Conservation (phyloP, 1,139 yeast genomes). For the Candida glucosophila region DNA sequence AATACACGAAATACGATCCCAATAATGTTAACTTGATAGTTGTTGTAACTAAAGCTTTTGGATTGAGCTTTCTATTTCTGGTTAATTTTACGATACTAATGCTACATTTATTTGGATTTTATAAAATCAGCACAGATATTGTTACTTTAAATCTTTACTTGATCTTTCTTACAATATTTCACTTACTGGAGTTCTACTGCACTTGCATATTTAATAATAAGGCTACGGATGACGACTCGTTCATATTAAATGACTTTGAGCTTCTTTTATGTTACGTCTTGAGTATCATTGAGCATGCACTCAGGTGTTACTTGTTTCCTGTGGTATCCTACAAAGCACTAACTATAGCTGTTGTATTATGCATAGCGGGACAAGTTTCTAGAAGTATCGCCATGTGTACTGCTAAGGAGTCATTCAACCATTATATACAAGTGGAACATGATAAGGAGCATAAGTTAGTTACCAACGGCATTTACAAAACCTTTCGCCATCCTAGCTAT, state of each 20-base stretch:
- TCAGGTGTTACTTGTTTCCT: slow-evolving; percentile 2
- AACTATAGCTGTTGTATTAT: slow-evolving; percentile 36
- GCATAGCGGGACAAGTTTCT: slow-evolving; percentile 53
- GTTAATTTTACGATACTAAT: slow-evolving; percentile 7
- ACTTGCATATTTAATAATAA: slow-evolving; percentile 68
- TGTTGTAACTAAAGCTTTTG: slow-evolving; percentile 24
- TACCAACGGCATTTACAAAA: slow-evolving; percentile 61
- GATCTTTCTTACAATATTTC: slow-evolving; percentile 52
- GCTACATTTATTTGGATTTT: too few species aligned
- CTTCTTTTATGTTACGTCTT: slow-evolving; percentile 55
- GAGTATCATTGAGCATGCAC: slow-evolving; percentile 17
- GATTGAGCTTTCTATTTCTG: slow-evolving; percentile 20
- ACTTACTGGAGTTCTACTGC: slow-evolving; percentile 68
- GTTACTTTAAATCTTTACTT: too few species aligned
- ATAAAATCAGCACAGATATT: too few species aligned
- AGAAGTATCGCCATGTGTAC: slow-evolving; percentile 79
- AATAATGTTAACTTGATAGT: slow-evolving; percentile 19
- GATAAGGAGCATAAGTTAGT: slow-evolving; percentile 54
- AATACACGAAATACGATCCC: slow-evolving; percentile 16
- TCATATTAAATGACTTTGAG: slow-evolving; percentile 63
- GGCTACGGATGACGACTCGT: slow-evolving; percentile 67
- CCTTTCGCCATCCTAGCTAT: slow-evolving; percentile 81
- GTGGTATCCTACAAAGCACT: slow-evolving; percentile 1
- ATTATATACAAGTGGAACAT: slow-evolving; percentile 53
- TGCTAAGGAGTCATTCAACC: slow-evolving; percentile 82